These are phyloP conservation scores for Blastocystis sp. DNA, from an alignment of 352 stramenopile genomes.

Conservation along the genomic window DNA sequence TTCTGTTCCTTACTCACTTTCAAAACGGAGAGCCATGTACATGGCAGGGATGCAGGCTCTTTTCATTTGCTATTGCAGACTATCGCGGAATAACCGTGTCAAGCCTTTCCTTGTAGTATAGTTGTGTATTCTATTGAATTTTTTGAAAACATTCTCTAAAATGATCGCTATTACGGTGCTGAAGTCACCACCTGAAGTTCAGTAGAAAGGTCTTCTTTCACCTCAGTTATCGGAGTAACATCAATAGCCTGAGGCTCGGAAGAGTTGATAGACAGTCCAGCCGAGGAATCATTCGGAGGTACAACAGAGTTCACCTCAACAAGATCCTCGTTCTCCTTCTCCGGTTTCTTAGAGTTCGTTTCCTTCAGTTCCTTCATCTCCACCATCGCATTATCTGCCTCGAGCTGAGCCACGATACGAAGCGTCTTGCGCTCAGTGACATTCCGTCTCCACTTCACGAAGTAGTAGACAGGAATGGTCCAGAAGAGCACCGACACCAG, in stretches of 20 bases:
- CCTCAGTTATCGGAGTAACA: too few species aligned
- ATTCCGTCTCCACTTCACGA: slow-evolving; percentile 27
- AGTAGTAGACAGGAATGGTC: slow-evolving; percentile 54
- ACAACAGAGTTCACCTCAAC: background rate
- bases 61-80: slow-evolving; percentile 20
- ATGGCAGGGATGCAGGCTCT: background rate
- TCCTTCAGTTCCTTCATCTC: slow-evolving; percentile 8
- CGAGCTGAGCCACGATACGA: background rate
- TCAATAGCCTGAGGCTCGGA: too few species aligned
- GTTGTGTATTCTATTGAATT: background rate
- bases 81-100: slow-evolving; percentile 36
- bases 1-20: slow-evolving; percentile 54
- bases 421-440: background rate
- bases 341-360: background rate
- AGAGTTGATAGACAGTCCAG: background rate
- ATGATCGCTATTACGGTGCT: background rate
- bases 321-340: background rate
- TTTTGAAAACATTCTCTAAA: background rate
- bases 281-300: background rate
- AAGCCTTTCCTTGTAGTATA: slow-evolving; percentile 32
- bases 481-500: background rate
- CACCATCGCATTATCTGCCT: background rate
- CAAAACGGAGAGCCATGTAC: slow-evolving; percentile 13
- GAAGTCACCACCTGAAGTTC: too few species aligned
- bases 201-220: too few species aligned